Evolutionary conservation across 345 rosid species (phyloP), one percentile per base, ranked within the genome.

Genomic region (Eucalyptus grandis): DNA sequence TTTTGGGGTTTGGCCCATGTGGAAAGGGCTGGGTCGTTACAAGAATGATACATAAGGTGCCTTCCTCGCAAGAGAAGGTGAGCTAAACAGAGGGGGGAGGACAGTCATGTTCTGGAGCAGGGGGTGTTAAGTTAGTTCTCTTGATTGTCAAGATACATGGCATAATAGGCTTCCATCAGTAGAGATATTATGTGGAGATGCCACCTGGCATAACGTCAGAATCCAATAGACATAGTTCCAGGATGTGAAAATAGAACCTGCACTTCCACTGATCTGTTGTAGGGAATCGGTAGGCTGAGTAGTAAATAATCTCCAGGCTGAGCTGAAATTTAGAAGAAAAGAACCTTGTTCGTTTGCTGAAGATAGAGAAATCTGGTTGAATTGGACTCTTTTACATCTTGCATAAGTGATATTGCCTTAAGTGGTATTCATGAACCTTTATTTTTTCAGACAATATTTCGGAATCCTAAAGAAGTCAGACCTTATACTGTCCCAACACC

Each of bases 401-500:
- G 83, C 47, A 40, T 40, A 19, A 37, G 27, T 37, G 83, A 77
- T 37, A 37, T 37, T 37, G 83, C 46, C 46, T 77, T 19, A 77
- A 37, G 47, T 19, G 27, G 83, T 22, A 21, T 34, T 77, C 83
- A 77, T 77, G 12, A 37, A 77, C 14, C 27, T 34, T 34, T 37
- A 82, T 77, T 86, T 91, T 90, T 88, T 89, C 96, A 98, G 99
- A 97, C 99, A 87, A 98, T 98, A 89, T 98, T 98, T 88, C 94
- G 98, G 89, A 97, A 97, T 90, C 99, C 99, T 34, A 95, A 93
- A 89, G 98, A 94, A 91, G 93, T 98, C 88, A 97, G 94, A 90
- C 96, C 97, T 50, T 97, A 97, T 92, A 86, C 91, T 85, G 95
- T 98, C 91, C 95, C 96, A 85, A 90, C 92, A 87, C 97, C 98